Evolutionary conservation across 345 rosid genomes (phyloP).

Genomic region (Luvunga scandens): DNA sequence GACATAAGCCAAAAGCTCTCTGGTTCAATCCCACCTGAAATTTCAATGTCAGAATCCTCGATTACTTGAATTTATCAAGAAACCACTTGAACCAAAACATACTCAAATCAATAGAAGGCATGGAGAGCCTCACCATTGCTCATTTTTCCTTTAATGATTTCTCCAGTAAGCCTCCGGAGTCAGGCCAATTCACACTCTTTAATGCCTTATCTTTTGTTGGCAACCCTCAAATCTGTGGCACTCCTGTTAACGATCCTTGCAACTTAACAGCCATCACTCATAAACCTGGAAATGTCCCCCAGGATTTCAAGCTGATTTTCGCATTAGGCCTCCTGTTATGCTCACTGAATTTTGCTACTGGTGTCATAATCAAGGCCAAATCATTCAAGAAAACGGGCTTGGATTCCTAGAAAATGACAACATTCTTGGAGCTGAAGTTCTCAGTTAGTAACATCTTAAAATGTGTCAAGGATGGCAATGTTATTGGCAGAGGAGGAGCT

Average conservation of each 20-base stretch:
- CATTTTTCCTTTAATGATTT: constrained; percentile 68
- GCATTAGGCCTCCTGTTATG: constrained; percentile 55
- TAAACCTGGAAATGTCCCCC: constrained; percentile 22
- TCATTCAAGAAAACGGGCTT: constrained; percentile 32
- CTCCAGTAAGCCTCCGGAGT: constrained; percentile 52
- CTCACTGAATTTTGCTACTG: constrained; percentile 38
- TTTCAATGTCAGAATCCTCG: constrained; percentile 42
- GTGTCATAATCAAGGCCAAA: constrained; percentile 48
- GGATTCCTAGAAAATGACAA: constrained; percentile 53
- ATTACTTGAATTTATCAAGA: constrained; percentile 58
- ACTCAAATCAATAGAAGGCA: constrained; percentile 42
- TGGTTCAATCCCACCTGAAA: constrained; percentile 47
- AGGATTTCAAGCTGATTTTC: constrained; percentile 44
- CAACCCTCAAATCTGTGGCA: constrained; percentile 56
- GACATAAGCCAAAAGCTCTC: constrained; percentile 69
- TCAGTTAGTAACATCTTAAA: constrained; percentile 42
- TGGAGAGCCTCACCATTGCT: constrained; percentile 54
- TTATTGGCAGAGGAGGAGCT: constrained; percentile 67
- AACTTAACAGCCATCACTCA: constrained; percentile 26
- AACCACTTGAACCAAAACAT: constrained; percentile 47
- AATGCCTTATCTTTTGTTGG: constrained; percentile 58
- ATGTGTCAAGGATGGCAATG: constrained; percentile 61
- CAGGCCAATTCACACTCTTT: constrained; percentile 50
- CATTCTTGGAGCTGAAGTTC: constrained; percentile 61
- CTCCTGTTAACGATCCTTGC: constrained; percentile 41